Base-by-base conservation (phyloP, 2,329 filamentous ascomycete species). In the Scedosporium dehoogii region DNA sequence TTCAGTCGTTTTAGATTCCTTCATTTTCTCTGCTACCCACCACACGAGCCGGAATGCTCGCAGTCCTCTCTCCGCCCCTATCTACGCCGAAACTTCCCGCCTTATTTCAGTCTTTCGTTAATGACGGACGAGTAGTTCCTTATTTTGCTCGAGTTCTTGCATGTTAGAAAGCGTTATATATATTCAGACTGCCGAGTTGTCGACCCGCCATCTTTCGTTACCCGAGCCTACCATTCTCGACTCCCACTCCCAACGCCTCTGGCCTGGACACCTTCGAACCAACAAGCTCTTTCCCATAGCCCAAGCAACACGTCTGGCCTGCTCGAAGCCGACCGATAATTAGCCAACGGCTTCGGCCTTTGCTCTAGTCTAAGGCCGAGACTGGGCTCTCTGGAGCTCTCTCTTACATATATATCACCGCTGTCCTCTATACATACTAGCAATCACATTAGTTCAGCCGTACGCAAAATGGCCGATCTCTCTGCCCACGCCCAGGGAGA, bases 401-500 rank as follows among this genome's bases (percentile, higher is more conserved):
- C 44, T 23, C 44, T 23, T 48, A 18, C 44, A 48, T 48, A 23
- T 48, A 48, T 48, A 46, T 10, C 3, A 48, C 48, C 23, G 23
- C 2, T 7, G 14, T 23, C 44, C 23, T 29, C 16, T 51, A 12
- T 21, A 29, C 41, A 14, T 21, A 4, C 12, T 48, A 56, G 25
- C 58, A 38, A 46, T 21, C 27, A 29, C 23, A 23, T 23, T 18
- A 18, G 12, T 21, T 23, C 23, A 27, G 18, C 10, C 44, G 38
- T 44, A 18, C 3, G 21, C 55, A 55, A 21, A 27, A 64, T 64
- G 63, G 48, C 63, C 29, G 59, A 64, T 7, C 14, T 60, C 33
- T 51, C 58, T 41, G 29, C 18, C 18, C 42, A 60, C 29, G 6
- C 63, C 33, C 63, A 62, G 56, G 63, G 63, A 57, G 58, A 48